Conservation (phyloP, 2,329 filamentous ascomycete genomes). For the Fonsecaea pugnacius region DNA sequence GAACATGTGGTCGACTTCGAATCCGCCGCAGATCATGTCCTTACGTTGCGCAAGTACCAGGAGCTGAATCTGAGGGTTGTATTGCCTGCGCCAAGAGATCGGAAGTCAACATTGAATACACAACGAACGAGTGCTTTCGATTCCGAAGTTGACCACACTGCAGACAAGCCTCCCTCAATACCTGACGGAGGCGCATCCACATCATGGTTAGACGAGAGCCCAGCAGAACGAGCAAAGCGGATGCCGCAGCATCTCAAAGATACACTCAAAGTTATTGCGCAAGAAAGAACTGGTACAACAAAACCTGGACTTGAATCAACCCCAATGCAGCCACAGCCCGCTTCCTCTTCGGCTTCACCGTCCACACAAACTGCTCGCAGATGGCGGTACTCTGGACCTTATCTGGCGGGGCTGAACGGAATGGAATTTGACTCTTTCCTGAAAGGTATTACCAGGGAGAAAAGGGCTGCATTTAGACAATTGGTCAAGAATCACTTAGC, state of each 20-base stretch:
- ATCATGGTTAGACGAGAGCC: slow-evolving; percentile 24
- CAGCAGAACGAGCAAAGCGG: slow-evolving; percentile 28
- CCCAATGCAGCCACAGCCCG: slow-evolving; percentile 9
- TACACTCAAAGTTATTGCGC: slow-evolving; percentile 23
- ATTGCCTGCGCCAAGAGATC: slow-evolving; percentile 22
- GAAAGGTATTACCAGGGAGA: slow-evolving; percentile 44
- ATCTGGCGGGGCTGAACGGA: slow-evolving; percentile 60
- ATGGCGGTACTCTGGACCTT: slow-evolving; percentile 65
- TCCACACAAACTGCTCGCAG: slow-evolving; percentile 36
- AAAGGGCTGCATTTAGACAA: slow-evolving; percentile 39
- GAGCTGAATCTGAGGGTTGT: slow-evolving; percentile 70
- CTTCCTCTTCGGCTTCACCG: background rate
- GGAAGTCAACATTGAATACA: slow-evolving; percentile 9
- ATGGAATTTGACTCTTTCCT: slow-evolving; percentile 60
- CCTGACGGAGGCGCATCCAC: slow-evolving; percentile 11
- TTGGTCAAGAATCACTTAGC: slow-evolving; percentile 43
- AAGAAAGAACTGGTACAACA: slow-evolving; percentile 9
- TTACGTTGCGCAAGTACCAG: slow-evolving; percentile 83
- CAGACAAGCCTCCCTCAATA: slow-evolving; percentile 16
- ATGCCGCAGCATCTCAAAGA: slow-evolving; percentile 31
- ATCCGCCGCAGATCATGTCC: slow-evolving; percentile 77
- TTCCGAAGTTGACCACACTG: slow-evolving; percentile 33
- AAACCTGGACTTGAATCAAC: slow-evolving; percentile 4
- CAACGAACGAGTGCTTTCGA: slow-evolving; percentile 42
- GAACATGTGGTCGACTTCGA: slow-evolving; percentile 90